These are phyloP conservation scores for Phytophthora constricta DNA, from an alignment of 352 stramenopile species.

Conservation along the genomic window DNA sequence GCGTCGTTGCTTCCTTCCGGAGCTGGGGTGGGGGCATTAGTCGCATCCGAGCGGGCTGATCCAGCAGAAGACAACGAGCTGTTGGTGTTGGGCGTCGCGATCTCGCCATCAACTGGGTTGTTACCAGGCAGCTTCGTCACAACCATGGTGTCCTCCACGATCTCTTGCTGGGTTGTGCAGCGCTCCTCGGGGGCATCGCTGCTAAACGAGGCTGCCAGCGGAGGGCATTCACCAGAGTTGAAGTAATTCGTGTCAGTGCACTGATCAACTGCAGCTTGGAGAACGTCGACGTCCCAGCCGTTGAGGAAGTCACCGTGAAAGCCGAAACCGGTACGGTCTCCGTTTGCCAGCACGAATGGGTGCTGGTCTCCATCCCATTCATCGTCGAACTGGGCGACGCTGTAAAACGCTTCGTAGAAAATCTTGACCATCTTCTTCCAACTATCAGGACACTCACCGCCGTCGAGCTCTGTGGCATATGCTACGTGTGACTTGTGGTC, in stretches of 20 bases:
- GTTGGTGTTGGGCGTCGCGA: background rate
- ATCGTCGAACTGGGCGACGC: constrained; percentile 50
- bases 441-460: constrained; percentile 40
- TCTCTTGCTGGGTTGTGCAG: constrained; percentile 46
- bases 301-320: constrained; percentile 69
- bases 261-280: constrained; percentile 51
- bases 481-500: constrained; percentile 63
- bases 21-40: background rate
- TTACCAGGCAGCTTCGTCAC: constrained; percentile 45
- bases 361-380: constrained; percentile 56
- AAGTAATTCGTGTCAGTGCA: constrained; percentile 61
- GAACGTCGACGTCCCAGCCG: constrained; percentile 50
- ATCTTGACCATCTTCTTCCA: constrained; percentile 70
- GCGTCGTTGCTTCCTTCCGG: background rate
- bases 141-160: constrained; percentile 37
- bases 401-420: constrained; percentile 66
- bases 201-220: constrained; percentile 46
- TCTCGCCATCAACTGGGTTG: constrained; percentile 35
- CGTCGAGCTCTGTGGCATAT: constrained; percentile 51
- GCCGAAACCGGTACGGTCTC: constrained; percentile 50
- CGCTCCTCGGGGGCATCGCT: constrained; percentile 34
- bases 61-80: constrained; percentile 18
- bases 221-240: constrained; percentile 50
- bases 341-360: constrained; percentile 58
- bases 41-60: constrained; percentile 10